Conservation (phyloP, 2,329 filamentous ascomycete genomes). For the Aureobasidium lini region DNA sequence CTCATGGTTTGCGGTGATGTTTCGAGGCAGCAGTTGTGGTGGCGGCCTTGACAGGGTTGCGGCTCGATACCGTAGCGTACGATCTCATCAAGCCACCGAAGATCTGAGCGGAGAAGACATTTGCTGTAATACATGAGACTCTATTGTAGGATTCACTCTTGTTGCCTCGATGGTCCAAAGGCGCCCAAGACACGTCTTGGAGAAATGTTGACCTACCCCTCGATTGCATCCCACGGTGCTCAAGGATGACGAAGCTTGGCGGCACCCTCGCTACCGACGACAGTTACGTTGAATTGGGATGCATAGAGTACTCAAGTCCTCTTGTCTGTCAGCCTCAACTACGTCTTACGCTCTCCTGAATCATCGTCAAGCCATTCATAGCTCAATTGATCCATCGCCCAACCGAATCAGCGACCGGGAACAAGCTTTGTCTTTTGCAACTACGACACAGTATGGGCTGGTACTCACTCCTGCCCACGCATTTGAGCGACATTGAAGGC, state of each 20-base stretch:
- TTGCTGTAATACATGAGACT: background rate
- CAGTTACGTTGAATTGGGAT: background rate
- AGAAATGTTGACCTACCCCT: background rate
- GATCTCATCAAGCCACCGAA: constrained; percentile 1
- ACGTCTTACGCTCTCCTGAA: background rate
- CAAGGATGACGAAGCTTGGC: constrained; percentile 12
- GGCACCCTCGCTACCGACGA: background rate
- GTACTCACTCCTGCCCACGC: constrained; percentile 57
- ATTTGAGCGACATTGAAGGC: constrained; percentile 50
- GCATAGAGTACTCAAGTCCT: background rate
- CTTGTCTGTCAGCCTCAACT: background rate
- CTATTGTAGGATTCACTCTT: background rate
- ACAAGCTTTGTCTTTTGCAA: background rate
- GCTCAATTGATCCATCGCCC: background rate
- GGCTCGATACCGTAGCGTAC: background rate
- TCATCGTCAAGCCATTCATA: background rate
- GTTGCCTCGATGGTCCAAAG: background rate
- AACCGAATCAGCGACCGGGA: background rate
- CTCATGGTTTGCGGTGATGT: background rate
- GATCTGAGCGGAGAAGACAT: background rate
- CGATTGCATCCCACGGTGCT: background rate
- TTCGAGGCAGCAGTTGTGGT: background rate
- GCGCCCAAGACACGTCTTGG: background rate
- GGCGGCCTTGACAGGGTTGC: background rate
- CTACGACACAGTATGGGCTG: constrained; percentile 45